These are phyloP conservation scores for Isatis tinctoria DNA, from an alignment of 345 rosid species.

Conservation along the genomic window DNA sequence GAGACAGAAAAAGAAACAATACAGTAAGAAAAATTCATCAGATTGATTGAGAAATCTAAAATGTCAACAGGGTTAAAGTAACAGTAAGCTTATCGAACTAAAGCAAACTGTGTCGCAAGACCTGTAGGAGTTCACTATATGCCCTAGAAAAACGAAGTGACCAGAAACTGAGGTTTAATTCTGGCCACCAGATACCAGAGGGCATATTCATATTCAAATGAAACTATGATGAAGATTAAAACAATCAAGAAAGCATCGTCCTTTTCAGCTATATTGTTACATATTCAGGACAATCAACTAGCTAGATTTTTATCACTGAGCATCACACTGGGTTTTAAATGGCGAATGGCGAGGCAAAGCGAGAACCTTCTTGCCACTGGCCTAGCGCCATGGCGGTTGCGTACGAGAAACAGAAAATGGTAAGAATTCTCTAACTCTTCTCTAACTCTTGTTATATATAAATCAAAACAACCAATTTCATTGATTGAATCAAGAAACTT, in stretches of 20 bases:
- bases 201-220: constrained; percentile 28
- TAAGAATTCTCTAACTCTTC: too few relatives aligned
- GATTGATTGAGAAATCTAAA: not conserved
- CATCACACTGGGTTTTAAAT: too few relatives aligned
- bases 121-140: constrained; percentile 41
- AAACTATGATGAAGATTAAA: not conserved
- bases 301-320: not conserved
- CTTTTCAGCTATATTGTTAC: constrained; percentile 7
- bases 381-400: too few relatives aligned
- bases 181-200: constrained; percentile 87
- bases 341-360: too few relatives aligned
- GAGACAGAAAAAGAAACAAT: not conserved
- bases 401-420: too few relatives aligned
- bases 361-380: too few relatives aligned
- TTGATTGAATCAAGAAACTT: too few relatives aligned
- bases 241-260: constrained; percentile 33
- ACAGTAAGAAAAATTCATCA: not conserved
- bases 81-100: constrained; percentile 24
- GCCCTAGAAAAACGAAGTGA: constrained; percentile 70
- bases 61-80: constrained; percentile 36
- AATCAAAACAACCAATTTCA: too few relatives aligned
- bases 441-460: too few relatives aligned
- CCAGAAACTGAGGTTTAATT: constrained; percentile 43
- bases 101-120: constrained; percentile 48
- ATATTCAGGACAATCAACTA: not conserved